Evolutionary conservation across 1,284 basidiomycete genomes (phyloP).

Genomic region (Cerioporus squamosus): DNA sequence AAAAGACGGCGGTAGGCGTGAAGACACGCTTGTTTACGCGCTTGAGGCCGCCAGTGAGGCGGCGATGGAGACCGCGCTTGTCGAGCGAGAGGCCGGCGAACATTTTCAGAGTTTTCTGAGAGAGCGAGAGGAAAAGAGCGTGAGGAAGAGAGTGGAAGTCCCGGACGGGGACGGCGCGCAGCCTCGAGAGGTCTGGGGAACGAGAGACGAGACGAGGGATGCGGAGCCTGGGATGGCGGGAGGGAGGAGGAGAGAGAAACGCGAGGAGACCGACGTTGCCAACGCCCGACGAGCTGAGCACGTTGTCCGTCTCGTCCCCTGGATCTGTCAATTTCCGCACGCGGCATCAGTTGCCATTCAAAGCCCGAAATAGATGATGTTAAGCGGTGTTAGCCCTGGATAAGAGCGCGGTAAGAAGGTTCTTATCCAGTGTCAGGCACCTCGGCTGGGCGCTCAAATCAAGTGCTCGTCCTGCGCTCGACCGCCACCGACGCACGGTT

Average conservation of each 20-base stretch:
- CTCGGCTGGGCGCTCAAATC: too few relatives aligned
- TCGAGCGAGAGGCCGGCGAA: conserved; percentile 26
- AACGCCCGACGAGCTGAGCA: neutral
- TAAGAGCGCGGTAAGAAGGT: too few relatives aligned
- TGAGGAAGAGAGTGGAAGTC: conserved; percentile 34
- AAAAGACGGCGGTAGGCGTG: conserved; percentile 19
- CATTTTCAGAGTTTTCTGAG: conserved; percentile 25
- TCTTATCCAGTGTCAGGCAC: too few relatives aligned
- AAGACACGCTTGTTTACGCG: conserved; percentile 15
- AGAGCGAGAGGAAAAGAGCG: conserved; percentile 26
- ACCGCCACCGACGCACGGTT: too few relatives aligned
- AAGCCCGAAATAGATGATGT: too few relatives aligned
- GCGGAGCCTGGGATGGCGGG: conserved; percentile 9
- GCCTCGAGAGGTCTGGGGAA: conserved; percentile 16
- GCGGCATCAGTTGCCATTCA: too few relatives aligned
- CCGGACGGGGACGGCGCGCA: conserved; percentile 26
- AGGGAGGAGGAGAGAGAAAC: neutral
- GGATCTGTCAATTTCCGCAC: too few relatives aligned
- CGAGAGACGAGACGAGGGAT: conserved; percentile 10
- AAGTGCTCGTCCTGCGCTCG: too few relatives aligned
- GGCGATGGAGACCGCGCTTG: conserved; percentile 27
- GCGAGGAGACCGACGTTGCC: neutral
- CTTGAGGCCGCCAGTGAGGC: conserved; percentile 12
- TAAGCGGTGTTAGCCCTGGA: too few relatives aligned
- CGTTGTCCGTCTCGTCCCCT: neutral